A percentile compares a stretch with the other conserved stretches of the same genome.
These are phyloP conservation scores for Protea cynaroides DNA, from an alignment of 164 flowering plant species.

Conservation along the genomic window DNA sequence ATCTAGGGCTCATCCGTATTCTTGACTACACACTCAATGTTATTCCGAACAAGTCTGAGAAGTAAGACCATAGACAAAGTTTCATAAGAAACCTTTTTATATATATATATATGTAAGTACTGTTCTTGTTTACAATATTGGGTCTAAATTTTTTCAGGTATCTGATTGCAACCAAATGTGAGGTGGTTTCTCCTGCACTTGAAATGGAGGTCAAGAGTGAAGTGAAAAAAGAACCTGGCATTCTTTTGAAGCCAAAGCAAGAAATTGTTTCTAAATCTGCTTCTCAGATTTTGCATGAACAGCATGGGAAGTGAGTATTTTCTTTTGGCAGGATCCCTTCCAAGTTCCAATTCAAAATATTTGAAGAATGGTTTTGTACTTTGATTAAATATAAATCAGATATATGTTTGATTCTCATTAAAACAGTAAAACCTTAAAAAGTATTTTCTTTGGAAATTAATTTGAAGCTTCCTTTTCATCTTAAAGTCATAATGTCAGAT, in stretches of 20 bases:
- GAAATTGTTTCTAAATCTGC: slow-evolving; percentile 76
- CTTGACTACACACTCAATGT: slow-evolving; percentile 71
- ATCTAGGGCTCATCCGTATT: slow-evolving; percentile 66
- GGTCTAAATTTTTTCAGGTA: slow-evolving; percentile 14
- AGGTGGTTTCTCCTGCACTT: slow-evolving; percentile 74
- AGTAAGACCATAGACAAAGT: slow-evolving; percentile 32
- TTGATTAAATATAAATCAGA: too few relatives aligned
- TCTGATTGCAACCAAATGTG: slow-evolving; percentile 48
- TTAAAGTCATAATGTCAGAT: neutral
- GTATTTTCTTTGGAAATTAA: neutral
- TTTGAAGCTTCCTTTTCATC: neutral
- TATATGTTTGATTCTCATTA: too few relatives aligned
- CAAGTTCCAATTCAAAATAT: too few relatives aligned
- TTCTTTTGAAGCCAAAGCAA: slow-evolving; percentile 42
- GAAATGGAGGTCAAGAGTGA: slow-evolving; percentile 54
- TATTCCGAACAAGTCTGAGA: slow-evolving; percentile 67
- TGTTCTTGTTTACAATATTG: neutral
- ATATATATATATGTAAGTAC: neutral
- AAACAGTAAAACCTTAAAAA: neutral
- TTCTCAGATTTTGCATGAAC: slow-evolving; percentile 78
- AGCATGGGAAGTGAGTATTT: slow-evolving; percentile 60
- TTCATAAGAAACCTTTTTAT: too few relatives aligned
- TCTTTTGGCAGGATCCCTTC: neutral
- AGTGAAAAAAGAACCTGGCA: slow-evolving; percentile 30
- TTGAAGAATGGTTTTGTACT: too few relatives aligned